Evolutionary conservation across 805 yeast genomes (phyloP).

Genomic region (Blastobotrys muscicola): DNA sequence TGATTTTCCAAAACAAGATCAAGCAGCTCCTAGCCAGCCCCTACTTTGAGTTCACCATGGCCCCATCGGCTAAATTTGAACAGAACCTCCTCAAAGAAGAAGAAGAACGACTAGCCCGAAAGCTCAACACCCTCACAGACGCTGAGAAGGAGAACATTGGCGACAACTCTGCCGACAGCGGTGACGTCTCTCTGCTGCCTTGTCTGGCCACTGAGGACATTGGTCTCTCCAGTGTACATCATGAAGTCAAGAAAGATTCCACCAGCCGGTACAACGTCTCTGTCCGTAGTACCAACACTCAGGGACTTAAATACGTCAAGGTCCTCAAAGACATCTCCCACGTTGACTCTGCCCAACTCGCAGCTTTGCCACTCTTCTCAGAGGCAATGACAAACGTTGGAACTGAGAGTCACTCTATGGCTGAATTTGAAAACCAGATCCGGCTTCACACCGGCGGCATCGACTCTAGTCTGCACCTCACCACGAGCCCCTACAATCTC

Average conservation of each 20-base stretch:
- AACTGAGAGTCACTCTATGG: conserved; percentile 60
- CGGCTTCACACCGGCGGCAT: conserved; percentile 81
- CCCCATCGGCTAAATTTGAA: conserved; percentile 53
- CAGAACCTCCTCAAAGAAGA: conserved; percentile 48
- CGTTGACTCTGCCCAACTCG: conserved; percentile 53
- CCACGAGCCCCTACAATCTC: conserved; percentile 36
- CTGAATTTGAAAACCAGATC: conserved; percentile 76
- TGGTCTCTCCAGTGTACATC: conserved; percentile 28
- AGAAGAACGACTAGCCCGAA: conserved; percentile 35
- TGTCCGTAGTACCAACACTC: conserved; percentile 27
- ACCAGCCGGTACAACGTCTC: conserved; percentile 13
- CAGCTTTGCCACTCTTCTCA: conserved; percentile 66
- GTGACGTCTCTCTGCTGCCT: conserved; percentile 75
- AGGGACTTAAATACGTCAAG: conserved; percentile 66
- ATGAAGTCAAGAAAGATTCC: conserved; percentile 10
- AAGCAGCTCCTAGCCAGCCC: conserved; percentile 46
- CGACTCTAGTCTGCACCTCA: conserved; percentile 28
- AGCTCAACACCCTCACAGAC: conserved; percentile 38
- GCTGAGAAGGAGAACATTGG: conserved; percentile 50
- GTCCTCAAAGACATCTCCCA: conserved; percentile 51
- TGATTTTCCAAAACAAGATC: conserved; percentile 52
- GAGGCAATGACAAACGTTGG: conserved; percentile 81
- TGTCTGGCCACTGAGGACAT: conserved; percentile 69
- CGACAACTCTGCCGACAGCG: conserved; percentile 56
- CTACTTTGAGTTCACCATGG: conserved; percentile 64